phyloP scores from a whole-genome alignment of 2,329 filamentous ascomycete genomes.

The Venturia aucupariae region DNA sequence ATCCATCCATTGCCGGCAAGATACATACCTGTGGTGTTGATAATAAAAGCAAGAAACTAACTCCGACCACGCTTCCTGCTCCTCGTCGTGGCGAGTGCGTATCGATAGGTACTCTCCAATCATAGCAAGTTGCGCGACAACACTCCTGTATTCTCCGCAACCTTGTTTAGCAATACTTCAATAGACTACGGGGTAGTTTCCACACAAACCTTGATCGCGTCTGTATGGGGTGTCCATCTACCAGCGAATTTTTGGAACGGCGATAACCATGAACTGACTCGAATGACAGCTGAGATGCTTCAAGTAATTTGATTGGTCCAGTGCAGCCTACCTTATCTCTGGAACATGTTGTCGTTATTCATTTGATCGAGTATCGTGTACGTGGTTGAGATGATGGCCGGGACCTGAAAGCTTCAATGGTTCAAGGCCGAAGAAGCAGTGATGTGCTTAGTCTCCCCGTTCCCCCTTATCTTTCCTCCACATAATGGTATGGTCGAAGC shows the following conservation, averaged over 20 bases:
- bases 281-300: neutral
- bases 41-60: neutral
- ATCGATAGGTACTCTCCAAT: neutral
- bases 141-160: neutral
- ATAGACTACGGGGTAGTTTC: neutral
- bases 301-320: neutral
- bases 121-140: neutral
- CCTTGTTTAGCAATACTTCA: neutral
- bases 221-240: neutral
- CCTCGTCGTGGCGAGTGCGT: neutral
- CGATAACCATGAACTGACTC: neutral
- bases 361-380: neutral
- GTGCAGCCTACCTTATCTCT: neutral
- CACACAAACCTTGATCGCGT: neutral
- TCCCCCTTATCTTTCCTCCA: neutral
- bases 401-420: neutral
- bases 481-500: neutral
- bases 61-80: neutral
- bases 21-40: too few species aligned
- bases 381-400: neutral
- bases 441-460: neutral
- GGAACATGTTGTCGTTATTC: neutral
- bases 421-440: neutral
- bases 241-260: too few species aligned
- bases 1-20: neutral